These are phyloP conservation scores for Leishmania amazonensis DNA, from an alignment of 208 protist genomes.

Conservation along the genomic window DNA sequence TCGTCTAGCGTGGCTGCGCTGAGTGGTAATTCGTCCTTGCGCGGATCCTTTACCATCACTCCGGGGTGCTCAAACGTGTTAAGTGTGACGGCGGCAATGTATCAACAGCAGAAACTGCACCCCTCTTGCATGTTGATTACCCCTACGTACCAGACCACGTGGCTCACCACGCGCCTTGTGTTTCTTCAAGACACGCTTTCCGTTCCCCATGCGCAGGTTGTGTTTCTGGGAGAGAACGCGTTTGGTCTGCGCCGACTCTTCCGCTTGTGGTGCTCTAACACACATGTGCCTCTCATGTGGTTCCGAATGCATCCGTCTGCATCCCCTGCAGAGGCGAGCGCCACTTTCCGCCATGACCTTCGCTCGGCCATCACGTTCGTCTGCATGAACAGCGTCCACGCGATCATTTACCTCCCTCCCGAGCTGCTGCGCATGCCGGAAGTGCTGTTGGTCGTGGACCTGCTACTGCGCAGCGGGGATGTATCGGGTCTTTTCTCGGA, in stretches of 20 bases:
- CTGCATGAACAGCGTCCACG: slow-evolving; percentile 53
- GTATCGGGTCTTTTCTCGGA: slow-evolving; percentile 67
- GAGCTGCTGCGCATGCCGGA: slow-evolving; percentile 44
- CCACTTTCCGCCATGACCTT: slow-evolving; percentile 60
- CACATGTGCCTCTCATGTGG: slow-evolving; percentile 52
- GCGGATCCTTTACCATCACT: slow-evolving; percentile 1
- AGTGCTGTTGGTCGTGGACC: slow-evolving; percentile 57
- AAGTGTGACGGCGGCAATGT: neutral
- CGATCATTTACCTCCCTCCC: slow-evolving; percentile 60
- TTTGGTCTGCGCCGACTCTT: slow-evolving; percentile 62
- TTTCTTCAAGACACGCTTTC: slow-evolving; percentile 30
- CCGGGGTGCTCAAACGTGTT: neutral
- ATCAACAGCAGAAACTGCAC: slow-evolving; percentile 1
- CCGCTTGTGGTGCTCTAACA: slow-evolving; percentile 52
- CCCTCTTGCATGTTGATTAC: slow-evolving; percentile 4
- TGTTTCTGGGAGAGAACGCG: slow-evolving; percentile 47
- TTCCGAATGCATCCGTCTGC: slow-evolving; percentile 37
- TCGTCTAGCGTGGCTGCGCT: slow-evolving; percentile 6
- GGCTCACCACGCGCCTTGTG: slow-evolving; percentile 44
- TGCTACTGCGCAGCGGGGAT: slow-evolving; percentile 65
- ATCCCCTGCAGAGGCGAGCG: slow-evolving; percentile 15
- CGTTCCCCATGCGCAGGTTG: slow-evolving; percentile 42
- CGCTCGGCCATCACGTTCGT: slow-evolving; percentile 45
- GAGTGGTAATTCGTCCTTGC: slow-evolving; percentile 21
- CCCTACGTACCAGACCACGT: slow-evolving; percentile 57